Evolutionary conservation across 306 rosid genomes (phyloP).

Genomic region (Boehmeria nivea): DNA sequence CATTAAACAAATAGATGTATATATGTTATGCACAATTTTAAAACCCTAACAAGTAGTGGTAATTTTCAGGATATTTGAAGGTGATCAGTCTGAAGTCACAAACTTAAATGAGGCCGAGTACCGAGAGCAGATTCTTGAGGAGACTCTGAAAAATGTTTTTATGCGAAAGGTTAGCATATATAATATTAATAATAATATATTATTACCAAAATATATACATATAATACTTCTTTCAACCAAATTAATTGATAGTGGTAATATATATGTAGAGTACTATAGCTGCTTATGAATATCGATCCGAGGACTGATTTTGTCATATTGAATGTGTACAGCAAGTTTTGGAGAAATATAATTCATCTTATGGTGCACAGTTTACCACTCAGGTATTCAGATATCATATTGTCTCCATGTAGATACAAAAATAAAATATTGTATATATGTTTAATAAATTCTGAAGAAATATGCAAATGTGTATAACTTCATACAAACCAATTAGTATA

Average conservation of each 20-base stretch:
- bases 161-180: slow-evolving; percentile 29
- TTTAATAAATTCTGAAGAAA: no score
- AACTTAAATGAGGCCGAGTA: slow-evolving; percentile 43
- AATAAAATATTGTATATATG: no score
- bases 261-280: no score
- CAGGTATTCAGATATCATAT: slow-evolving; percentile 30
- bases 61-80: slow-evolving; percentile 48
- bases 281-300: background rate
- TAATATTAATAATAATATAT: background rate
- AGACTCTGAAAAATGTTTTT: slow-evolving; percentile 44
- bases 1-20: background rate
- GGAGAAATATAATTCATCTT: slow-evolving; percentile 25
- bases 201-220: no score
- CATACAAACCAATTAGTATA: no score
- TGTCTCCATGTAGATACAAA: no score
- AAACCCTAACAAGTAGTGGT: no score
- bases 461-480: no score
- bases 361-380: slow-evolving; percentile 6
- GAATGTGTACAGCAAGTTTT: slow-evolving; percentile 24
- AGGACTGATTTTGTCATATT: background rate
- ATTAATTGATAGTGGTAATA: no score
- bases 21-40: no score
- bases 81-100: slow-evolving; percentile 46
- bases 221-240: no score
- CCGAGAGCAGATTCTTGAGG: slow-evolving; percentile 37